Evolutionary conservation across 1,284 basidiomycete genomes (phyloP).

Genomic region (Puccinia brachypodii): DNA sequence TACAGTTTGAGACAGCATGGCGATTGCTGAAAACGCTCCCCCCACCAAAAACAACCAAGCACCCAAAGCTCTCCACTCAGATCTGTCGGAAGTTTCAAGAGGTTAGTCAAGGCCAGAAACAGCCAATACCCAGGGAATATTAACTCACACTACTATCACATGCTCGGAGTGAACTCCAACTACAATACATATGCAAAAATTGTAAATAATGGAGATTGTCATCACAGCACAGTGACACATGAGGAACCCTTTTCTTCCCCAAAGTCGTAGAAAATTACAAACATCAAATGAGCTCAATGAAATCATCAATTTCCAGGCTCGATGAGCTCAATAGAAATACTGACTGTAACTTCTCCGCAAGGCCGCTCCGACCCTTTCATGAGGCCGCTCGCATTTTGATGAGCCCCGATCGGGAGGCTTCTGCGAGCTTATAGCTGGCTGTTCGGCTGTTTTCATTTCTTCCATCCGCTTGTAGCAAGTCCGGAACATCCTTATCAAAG

Average conservation of each 20-base stretch:
- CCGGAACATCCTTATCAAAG: constrained; percentile 31
- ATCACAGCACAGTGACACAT: constrained; percentile 42
- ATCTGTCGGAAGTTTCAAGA: constrained; percentile 12
- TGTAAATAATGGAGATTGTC: constrained; percentile 41
- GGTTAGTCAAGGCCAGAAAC: background rate
- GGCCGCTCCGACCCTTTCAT: constrained; percentile 5
- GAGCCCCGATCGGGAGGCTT: background rate
- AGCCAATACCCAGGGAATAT: background rate
- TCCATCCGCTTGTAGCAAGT: constrained; percentile 23
- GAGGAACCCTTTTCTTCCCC: constrained; percentile 18
- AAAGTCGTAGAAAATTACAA: background rate
- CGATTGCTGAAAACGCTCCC: constrained; percentile 40
- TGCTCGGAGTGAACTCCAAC: constrained; percentile 39
- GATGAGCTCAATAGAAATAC: background rate
- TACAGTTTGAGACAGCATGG: constrained; percentile 42
- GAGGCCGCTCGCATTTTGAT: background rate
- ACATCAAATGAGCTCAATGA: background rate
- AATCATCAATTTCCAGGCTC: background rate
- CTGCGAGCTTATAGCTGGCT: background rate
- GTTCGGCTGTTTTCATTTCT: constrained; percentile 1
- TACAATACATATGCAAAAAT: constrained; percentile 32
- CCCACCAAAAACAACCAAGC: constrained; percentile 40
- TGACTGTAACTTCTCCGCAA: constrained; percentile 41
- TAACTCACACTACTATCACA: constrained; percentile 35
- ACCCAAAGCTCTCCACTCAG: constrained; percentile 34